phyloP scores from a whole-genome alignment of 2,329 filamentous ascomycete genomes.

The Phyllosticta ampelicida region DNA sequence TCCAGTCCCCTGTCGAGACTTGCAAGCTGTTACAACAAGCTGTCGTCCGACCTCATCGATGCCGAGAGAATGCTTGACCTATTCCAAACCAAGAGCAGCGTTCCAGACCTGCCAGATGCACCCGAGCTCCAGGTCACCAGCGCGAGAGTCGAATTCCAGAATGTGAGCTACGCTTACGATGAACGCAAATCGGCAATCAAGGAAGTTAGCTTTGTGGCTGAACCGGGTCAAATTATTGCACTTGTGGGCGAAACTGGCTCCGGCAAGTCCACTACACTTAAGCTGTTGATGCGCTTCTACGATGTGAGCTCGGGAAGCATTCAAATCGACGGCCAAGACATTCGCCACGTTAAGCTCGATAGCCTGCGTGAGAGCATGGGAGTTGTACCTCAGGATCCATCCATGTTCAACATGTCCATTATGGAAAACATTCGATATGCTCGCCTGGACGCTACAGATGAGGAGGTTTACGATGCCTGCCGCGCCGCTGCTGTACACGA shows the following conservation, averaged over 20 bases:
- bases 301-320: constrained; percentile 46
- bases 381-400: constrained; percentile 54
- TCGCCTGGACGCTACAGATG: constrained; percentile 48
- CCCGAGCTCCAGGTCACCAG: constrained; percentile 31
- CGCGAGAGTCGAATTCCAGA: constrained; percentile 44
- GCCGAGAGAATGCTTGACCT: constrained; percentile 13
- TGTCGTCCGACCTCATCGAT: constrained; percentile 12
- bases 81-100: constrained; percentile 10
- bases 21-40: constrained; percentile 9
- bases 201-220: constrained; percentile 38
- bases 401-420: constrained; percentile 54
- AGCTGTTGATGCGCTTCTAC: constrained; percentile 51
- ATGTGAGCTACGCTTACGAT: constrained; percentile 48
- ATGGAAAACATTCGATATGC: constrained; percentile 56
- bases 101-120: constrained; percentile 7
- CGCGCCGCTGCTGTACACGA: constrained; percentile 53
- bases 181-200: constrained; percentile 40
- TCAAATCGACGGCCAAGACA: constrained; percentile 47
- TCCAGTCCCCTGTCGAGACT: constrained; percentile 37
- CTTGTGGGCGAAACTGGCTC: constrained; percentile 53
- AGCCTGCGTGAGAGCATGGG: constrained; percentile 50
- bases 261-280: constrained; percentile 52
- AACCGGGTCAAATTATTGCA: constrained; percentile 46
- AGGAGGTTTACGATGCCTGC: constrained; percentile 50
- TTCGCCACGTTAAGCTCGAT: constrained; percentile 47